These are phyloP conservation scores for Jasminum sambac DNA, from an alignment of 257 asterid species.

Conservation along the genomic window DNA sequence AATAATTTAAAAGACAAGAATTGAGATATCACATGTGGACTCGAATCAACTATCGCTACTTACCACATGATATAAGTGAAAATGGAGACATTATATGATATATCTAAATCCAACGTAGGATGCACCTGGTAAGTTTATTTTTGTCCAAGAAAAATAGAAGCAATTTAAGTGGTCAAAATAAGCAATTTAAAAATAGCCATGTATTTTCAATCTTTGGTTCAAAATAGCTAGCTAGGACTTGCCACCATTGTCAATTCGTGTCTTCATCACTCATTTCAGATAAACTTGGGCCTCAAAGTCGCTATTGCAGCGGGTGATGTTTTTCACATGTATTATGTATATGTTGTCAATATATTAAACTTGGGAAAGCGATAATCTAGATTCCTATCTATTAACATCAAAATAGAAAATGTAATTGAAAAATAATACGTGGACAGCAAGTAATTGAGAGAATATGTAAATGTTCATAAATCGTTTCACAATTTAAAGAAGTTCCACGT, in stretches of 20 bases:
- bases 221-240: conserved; percentile 1
- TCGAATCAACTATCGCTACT: not conserved
- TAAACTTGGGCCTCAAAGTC: not conserved
- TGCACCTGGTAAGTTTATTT: conserved; percentile 8
- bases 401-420: too few relatives aligned
- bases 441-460: too few relatives aligned
- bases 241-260: not conserved
- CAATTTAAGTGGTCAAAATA: conserved; percentile 20
- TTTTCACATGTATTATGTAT: not conserved
- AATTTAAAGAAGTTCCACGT: too few relatives aligned
- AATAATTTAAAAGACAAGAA: too few relatives aligned
- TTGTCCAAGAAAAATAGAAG: conserved; percentile 14
- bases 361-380: not conserved
- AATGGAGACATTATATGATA: not conserved
- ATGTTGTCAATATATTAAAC: not conserved
- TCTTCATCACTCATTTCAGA: not conserved
- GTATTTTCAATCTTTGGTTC: conserved; percentile 18
- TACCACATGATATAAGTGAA: conserved; percentile 22
- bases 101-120: not conserved
- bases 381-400: too few relatives aligned
- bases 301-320: not conserved
- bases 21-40: too few relatives aligned
- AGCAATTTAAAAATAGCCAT: conserved; percentile 16
- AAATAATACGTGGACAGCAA: too few relatives aligned
- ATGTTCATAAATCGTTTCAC: too few relatives aligned